Evolutionary conservation across 106 monocot genomes (phyloP).

Genomic region (Platanthera guangdongensis): DNA sequence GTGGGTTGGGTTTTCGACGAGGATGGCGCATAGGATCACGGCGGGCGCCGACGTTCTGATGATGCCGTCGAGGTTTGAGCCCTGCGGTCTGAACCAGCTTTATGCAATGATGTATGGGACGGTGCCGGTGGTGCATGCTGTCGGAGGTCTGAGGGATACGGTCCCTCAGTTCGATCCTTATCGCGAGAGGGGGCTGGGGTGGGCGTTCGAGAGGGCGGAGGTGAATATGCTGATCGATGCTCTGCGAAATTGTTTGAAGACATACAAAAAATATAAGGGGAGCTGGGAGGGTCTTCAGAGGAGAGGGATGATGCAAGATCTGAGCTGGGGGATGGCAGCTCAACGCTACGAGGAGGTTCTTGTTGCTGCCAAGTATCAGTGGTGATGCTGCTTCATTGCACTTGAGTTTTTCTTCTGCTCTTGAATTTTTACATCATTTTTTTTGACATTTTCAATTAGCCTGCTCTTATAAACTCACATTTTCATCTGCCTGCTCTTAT

Average conservation of each 20-base stretch:
- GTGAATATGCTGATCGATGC: slow-evolving; percentile 45
- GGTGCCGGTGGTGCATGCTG: slow-evolving; percentile 83
- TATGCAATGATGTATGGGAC: slow-evolving; percentile 89
- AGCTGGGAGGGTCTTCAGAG: slow-evolving; percentile 85
- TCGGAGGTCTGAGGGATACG: slow-evolving; percentile 76
- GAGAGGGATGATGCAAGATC: slow-evolving; percentile 78
- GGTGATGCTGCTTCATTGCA: slow-evolving; percentile 31
- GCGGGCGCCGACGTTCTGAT: slow-evolving; percentile 70
- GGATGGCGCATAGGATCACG: slow-evolving; percentile 71
- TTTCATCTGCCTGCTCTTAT: too few relatives aligned
- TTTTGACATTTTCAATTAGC: too few relatives aligned
- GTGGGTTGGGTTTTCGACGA: slow-evolving; percentile 85
- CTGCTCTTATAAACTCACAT: too few relatives aligned
- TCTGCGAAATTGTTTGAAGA: slow-evolving; percentile 53
- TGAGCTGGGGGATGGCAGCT: slow-evolving; percentile 86
- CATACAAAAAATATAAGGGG: slow-evolving; percentile 64
- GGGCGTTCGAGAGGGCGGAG: slow-evolving; percentile 78
- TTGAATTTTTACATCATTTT: background rate
- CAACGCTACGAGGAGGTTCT: slow-evolving; percentile 76
- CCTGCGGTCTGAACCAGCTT: slow-evolving; percentile 91
- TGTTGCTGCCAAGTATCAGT: slow-evolving; percentile 86
- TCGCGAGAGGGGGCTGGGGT: slow-evolving; percentile 50
- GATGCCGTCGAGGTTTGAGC: slow-evolving; percentile 94
- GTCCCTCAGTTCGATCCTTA: slow-evolving; percentile 71
- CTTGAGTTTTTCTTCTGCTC: background rate